Conservation (phyloP, 768 basidiomycete species). For the Russula compacta region DNA sequence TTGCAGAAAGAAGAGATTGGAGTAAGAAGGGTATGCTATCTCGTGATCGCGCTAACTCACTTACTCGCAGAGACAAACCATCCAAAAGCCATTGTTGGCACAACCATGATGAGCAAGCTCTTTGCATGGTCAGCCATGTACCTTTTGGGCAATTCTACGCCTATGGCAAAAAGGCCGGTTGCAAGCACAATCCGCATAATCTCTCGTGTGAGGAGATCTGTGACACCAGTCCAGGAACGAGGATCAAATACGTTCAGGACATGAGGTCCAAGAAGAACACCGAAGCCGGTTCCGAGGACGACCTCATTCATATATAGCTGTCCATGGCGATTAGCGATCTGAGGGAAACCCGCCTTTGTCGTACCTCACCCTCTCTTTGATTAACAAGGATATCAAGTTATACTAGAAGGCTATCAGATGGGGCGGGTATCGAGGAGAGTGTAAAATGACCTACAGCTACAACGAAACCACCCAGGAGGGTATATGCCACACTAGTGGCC, state of each 20-base stretch:
- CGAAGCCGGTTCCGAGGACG: slow-evolving; percentile 73
- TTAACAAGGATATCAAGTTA: slow-evolving; percentile 71
- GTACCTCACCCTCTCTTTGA: slow-evolving; percentile 63
- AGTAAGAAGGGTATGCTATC: not conserved
- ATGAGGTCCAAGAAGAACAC: slow-evolving; percentile 62
- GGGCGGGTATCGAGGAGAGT: not conserved
- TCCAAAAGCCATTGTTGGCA: slow-evolving; percentile 79
- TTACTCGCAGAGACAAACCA: slow-evolving; percentile 70
- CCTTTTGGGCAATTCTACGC: slow-evolving; percentile 80
- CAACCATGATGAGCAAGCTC: slow-evolving; percentile 58
- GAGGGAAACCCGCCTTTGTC: not conserved
- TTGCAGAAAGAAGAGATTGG: slow-evolving; percentile 21
- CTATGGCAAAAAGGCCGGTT: slow-evolving; percentile 88
- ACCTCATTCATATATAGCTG: slow-evolving; percentile 90
- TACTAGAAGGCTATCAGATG: slow-evolving; percentile 44
- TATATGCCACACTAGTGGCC: slow-evolving; percentile 46
- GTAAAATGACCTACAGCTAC: slow-evolving; percentile 33
- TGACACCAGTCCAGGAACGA: slow-evolving; percentile 51
- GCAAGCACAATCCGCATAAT: slow-evolving; percentile 84
- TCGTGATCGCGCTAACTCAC: slow-evolving; percentile 13
- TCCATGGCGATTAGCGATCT: not conserved
- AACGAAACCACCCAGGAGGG: slow-evolving; percentile 50
- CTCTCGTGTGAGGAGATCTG: slow-evolving; percentile 69
- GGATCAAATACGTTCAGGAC: slow-evolving; percentile 67
- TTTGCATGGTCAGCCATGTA: slow-evolving; percentile 78